Conservation (phyloP, 257 asterid genomes). For the Buddleja alternifolia region DNA sequence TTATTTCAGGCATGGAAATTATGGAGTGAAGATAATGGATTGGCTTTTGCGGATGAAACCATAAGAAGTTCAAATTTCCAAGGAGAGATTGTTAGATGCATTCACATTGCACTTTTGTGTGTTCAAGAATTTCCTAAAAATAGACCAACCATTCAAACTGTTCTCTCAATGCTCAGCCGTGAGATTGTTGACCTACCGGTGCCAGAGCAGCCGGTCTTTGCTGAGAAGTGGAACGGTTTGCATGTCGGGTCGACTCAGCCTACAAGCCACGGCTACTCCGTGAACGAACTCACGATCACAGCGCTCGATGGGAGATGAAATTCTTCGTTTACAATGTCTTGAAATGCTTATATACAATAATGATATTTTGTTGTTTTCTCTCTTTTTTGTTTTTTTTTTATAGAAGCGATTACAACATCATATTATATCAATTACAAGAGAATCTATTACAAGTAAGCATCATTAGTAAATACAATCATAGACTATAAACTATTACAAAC, state of each 20-base stretch:
- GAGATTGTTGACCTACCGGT: slow-evolving; percentile 30
- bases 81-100: slow-evolving; percentile 38
- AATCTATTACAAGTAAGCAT: no score
- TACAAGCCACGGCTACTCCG: slow-evolving; percentile 37
- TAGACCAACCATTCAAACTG: slow-evolving; percentile 42
- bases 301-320: slow-evolving; percentile 28
- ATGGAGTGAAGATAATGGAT: slow-evolving; percentile 33
- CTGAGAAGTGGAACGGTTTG: slow-evolving; percentile 9
- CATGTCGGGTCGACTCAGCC: slow-evolving; percentile 26
- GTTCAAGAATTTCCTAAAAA: slow-evolving; percentile 43
- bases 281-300: slow-evolving; percentile 42
- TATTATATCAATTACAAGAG: no score
- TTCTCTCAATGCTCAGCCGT: slow-evolving; percentile 34
- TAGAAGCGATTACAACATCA: no score
- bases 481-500: no score
- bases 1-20: slow-evolving; percentile 19
- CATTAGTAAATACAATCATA: no score
- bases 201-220: slow-evolving; percentile 33
- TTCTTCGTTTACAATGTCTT: no score
- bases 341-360: no score
- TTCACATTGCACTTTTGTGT: slow-evolving; percentile 48
- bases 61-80: slow-evolving; percentile 4
- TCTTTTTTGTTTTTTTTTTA: no score
- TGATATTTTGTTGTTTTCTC: no score
- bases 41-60: slow-evolving; percentile 38